Percentiles rank a stretch among this genome's conserved stretches.
Evolutionary conservation across 139 green algal genomes (phyloP).

Genomic region (Picochlorum sp.): DNA sequence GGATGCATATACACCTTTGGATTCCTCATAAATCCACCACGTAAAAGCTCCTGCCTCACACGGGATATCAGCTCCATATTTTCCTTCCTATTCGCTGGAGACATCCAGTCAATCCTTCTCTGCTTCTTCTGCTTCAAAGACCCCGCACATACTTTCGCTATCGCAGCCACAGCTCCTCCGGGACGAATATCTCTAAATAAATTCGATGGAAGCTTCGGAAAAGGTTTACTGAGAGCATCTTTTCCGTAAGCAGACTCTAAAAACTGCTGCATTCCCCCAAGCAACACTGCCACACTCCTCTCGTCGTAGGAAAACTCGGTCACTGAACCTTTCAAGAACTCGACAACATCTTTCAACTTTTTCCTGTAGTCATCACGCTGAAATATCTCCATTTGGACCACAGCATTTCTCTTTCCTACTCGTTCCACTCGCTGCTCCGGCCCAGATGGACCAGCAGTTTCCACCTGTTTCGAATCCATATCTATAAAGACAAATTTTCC

Average conservation of each 20-base stretch:
- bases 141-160: constrained; percentile 44
- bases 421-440: neutral
- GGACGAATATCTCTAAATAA: constrained; percentile 33
- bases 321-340: constrained; percentile 36
- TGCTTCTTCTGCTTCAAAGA: constrained; percentile 38
- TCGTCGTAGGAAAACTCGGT: constrained; percentile 51
- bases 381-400: constrained; percentile 42
- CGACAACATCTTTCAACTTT: constrained; percentile 35
- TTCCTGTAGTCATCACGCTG: constrained; percentile 49
- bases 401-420: constrained; percentile 34
- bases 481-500: no score
- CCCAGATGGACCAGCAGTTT: neutral
- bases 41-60: constrained; percentile 47
- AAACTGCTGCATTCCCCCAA: constrained; percentile 69
- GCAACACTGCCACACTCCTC: constrained; percentile 34
- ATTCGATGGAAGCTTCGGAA: constrained; percentile 39
- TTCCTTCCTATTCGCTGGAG: constrained; percentile 45
- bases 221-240: constrained; percentile 43
- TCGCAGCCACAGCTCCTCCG: constrained; percentile 41
- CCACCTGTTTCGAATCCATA: neutral
- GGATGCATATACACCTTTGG: constrained; percentile 44
- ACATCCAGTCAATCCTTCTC: constrained; percentile 52
- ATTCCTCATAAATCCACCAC: constrained; percentile 28
- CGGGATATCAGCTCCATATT: constrained; percentile 50
- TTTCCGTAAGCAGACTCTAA: constrained; percentile 63